phyloP scores from a whole-genome alignment of 2,329 filamentous ascomycete species.

The Xylariaceae sp. region DNA sequence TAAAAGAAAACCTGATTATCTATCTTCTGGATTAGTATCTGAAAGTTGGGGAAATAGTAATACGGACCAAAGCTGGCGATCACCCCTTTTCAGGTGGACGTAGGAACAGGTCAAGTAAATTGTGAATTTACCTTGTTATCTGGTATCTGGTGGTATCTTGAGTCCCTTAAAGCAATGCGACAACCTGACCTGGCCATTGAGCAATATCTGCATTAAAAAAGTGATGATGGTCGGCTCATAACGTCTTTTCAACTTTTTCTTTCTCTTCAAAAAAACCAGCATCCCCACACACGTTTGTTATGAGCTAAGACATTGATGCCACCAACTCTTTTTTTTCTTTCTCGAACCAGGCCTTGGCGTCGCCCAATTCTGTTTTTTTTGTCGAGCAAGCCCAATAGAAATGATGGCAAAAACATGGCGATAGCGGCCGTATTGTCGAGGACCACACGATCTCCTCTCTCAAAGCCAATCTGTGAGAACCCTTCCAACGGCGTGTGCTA shows the following conservation, averaged over 20 bases:
- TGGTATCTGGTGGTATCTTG: conserved; percentile 5
- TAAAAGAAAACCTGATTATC: conserved; percentile 1
- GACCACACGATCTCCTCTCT: conserved; percentile 8
- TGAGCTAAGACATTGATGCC: conserved; percentile 12
- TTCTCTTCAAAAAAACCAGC: neutral
- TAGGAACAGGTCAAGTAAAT: neutral
- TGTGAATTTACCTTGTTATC: conserved; percentile 13
- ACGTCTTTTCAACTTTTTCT: conserved; percentile 5
- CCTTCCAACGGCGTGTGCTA: conserved; percentile 7
- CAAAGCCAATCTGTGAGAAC: conserved; percentile 11
- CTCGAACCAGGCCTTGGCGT: conserved; percentile 4
- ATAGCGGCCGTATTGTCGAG: conserved; percentile 4
- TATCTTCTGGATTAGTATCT: conserved; percentile 13
- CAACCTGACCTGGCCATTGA: neutral
- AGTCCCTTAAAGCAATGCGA: conserved; percentile 1
- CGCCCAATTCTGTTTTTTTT: conserved; percentile 2
- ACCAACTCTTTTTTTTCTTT: neutral
- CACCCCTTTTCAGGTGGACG: neutral
- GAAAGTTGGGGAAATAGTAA: neutral
- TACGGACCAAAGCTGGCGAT: conserved; percentile 3
- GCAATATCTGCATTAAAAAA: conserved; percentile 7
- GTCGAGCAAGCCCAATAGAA: conserved; percentile 13
- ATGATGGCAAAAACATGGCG: conserved; percentile 9
- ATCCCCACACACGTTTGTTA: conserved; percentile 9
- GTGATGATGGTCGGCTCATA: conserved; percentile 7